Percentiles rank a stretch among this genome's conserved stretches.
These are phyloP conservation scores for Coemansia sp. DNA, from an alignment of 192 early-diverging fungal genomes.

Conservation along the genomic window DNA sequence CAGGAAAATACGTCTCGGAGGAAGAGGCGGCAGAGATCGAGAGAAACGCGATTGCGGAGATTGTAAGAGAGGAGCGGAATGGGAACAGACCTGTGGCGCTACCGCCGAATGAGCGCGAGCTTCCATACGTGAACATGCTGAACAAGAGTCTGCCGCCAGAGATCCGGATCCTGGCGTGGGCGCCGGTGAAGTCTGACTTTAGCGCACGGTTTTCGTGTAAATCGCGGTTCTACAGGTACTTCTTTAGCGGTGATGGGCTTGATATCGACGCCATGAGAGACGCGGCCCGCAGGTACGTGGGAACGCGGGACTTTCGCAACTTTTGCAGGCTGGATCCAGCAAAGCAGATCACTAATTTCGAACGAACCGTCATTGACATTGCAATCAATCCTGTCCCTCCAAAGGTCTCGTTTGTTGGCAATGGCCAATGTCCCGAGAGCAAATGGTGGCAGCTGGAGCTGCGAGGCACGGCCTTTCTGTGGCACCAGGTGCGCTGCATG, in stretches of 20 bases:
- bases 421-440: constrained; percentile 13
- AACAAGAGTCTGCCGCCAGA: constrained; percentile 85
- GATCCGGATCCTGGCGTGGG: constrained; percentile 92
- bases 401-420: constrained; percentile 31
- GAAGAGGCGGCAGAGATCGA: constrained; percentile 44
- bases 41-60: constrained; percentile 12
- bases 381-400: constrained; percentile 57
- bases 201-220: constrained; percentile 86
- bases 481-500: constrained; percentile 99
- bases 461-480: constrained; percentile 87
- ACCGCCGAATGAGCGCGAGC: constrained; percentile 50
- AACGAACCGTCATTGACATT: constrained; percentile 69
- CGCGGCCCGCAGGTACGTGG: constrained; percentile 70
- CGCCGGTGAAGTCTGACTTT: constrained; percentile 74
- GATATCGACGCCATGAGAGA: constrained; percentile 77
- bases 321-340: constrained; percentile 94
- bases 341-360: constrained; percentile 79
- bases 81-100: constrained; percentile 22
- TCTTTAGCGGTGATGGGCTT: constrained; percentile 66
- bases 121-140: constrained; percentile 80
- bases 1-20: constrained; percentile 42
- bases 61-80: constrained; percentile 35
- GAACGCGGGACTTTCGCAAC: constrained; percentile 90
- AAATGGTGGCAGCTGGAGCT: constrained; percentile 69
- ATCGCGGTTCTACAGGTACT: constrained; percentile 89